A percentile compares a stretch with the other conserved stretches of the same genome.
Conservation (phyloP, 2,329 filamentous ascomycete species). For the Amauroascus niger region DNA sequence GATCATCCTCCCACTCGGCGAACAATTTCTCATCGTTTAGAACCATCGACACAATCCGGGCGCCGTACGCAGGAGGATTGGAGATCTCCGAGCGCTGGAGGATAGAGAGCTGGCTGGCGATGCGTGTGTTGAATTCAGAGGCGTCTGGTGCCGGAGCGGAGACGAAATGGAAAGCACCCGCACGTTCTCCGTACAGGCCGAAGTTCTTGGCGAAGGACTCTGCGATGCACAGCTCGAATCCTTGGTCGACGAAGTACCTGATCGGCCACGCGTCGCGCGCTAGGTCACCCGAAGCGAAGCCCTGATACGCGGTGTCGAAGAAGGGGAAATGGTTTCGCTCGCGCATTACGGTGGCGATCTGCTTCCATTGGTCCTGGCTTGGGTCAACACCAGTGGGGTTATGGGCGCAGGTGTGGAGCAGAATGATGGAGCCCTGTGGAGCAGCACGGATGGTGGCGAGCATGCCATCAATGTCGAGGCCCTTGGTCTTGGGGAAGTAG, state of each 20-base stretch:
- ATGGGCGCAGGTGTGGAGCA: conserved; percentile 92
- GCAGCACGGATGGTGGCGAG: conserved; percentile 59
- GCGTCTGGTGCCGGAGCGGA: conserved; percentile 62
- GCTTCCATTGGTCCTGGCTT: conserved; percentile 85
- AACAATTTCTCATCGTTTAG: conserved; percentile 77
- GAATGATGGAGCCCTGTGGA: conserved; percentile 69
- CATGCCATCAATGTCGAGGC: conserved; percentile 88
- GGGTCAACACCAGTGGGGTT: conserved; percentile 97
- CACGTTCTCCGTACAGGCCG: conserved; percentile 91
- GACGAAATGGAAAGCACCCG: conserved; percentile 91
- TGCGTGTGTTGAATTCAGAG: conserved; percentile 48
- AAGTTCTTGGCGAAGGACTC: conserved; percentile 56
- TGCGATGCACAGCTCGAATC: conserved; percentile 59
- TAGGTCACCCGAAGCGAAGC: conserved; percentile 88
- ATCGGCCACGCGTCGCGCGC: conserved; percentile 81
- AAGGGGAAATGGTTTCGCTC: conserved; percentile 85
- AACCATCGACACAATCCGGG: conserved; percentile 72
- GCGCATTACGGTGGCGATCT: conserved; percentile 69
- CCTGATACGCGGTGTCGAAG: conserved; percentile 97
- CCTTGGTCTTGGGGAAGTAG: conserved; percentile 79
- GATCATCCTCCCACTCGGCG: conserved; percentile 82
- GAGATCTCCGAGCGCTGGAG: conserved; percentile 96
- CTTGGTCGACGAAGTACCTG: conserved; percentile 85
- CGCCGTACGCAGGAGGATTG: conserved; percentile 90
- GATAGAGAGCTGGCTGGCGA: conserved; percentile 82